Evolutionary conservation across 805 yeast species (phyloP), one percentile per base, ranked within the genome.

Genomic region (Isabelozyma pseudorhagii): DNA sequence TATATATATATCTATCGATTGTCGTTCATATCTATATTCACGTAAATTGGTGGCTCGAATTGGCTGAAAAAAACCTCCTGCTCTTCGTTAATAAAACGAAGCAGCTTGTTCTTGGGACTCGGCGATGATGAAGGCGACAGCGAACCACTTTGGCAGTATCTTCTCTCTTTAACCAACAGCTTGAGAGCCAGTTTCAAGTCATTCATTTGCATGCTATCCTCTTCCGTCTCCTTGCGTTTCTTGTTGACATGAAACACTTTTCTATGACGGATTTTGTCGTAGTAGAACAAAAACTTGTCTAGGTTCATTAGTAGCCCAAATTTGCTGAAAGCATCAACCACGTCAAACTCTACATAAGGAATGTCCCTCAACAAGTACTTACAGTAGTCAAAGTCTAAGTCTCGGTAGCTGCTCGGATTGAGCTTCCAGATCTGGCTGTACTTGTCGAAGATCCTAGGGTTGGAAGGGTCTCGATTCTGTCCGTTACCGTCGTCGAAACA

Each of bases 361-460:
- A 39, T 39, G 48, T 45, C 42, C 42, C 48, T 42, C 36, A 31
- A 31, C 10, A 31, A 31, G 36, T 10, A 31, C 10, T 31, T 13
- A 8, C n/a, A 47, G 46, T 49, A 44, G 21, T 49, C 36, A 51
- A 55, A 48, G 42, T 55, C 56, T 45, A 52, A 61, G 46, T 48
- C 50, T 39, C 51, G 49, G 46, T 55, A 57, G 21, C 59, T 59
- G 15, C 52, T 47, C 9, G 48, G 42, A 38, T 58, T 58, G 25
- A 53, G 55, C 43, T 53, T 52, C 61, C 63, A 63, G 4, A 63
- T 54, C 3, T 56, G 52, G 9, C 46, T 46, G 47, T 59, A 64
- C 38, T 46, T 42, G 7, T 45, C 31, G 40, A 50, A 61, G 44
- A 60, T 51, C 8, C 49, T 45, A 9, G 63, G 62, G 17, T 54